Evolutionary conservation across 495 filamentous ascomycete species (phyloP).

Genomic region (Choiromyces venosus): DNA sequence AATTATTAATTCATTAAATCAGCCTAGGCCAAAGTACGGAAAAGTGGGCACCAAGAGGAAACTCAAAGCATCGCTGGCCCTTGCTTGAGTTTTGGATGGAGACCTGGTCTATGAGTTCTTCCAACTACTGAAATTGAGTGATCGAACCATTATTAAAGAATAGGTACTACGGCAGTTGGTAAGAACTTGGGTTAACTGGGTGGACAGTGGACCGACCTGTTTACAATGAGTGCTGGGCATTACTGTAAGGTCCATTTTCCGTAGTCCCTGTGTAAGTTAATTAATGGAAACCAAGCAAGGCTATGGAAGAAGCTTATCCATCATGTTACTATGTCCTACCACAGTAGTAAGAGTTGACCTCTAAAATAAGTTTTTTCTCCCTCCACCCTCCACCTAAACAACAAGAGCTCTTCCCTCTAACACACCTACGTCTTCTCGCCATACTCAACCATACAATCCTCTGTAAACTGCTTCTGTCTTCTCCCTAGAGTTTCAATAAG

Average conservation of each 20-base stretch:
- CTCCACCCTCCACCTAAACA: neutral
- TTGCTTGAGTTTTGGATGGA: neutral
- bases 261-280: neutral
- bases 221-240: neutral
- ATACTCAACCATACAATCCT: neutral
- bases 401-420: neutral
- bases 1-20: neutral
- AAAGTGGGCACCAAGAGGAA: neutral
- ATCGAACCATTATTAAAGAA: neutral
- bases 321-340: neutral
- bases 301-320: neutral
- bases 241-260: neutral
- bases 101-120: neutral
- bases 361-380: neutral
- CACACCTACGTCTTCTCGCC: neutral
- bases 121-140: neutral
- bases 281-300: neutral
- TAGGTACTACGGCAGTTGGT: neutral
- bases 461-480: neutral
- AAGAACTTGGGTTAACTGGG: neutral
- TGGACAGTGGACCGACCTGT: neutral
- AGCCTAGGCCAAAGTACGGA: neutral
- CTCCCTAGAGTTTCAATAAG: neutral
- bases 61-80: neutral
- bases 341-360: neutral